A percentile compares a stretch with the other conserved stretches of the same genome.
Evolutionary conservation across 1,139 yeast genomes (phyloP).

Genomic region (Magnusiomyces paraingens): DNA sequence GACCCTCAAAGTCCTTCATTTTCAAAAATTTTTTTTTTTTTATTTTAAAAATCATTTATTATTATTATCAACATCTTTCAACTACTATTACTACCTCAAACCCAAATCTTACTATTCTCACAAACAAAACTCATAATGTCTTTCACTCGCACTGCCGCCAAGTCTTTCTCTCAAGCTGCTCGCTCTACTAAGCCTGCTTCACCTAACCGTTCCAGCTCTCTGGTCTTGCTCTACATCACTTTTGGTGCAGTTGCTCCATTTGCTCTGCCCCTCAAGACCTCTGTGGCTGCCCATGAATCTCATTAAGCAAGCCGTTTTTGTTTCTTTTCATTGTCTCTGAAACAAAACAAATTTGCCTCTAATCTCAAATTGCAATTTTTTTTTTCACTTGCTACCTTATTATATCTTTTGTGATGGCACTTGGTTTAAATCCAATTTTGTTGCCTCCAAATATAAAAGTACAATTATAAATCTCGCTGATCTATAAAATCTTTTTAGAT

Average conservation of each 20-base stretch:
- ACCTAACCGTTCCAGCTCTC: constrained; percentile 8
- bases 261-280: constrained; percentile 15
- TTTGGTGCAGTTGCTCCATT: constrained; percentile 15
- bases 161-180: constrained; percentile 7
- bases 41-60: neutral
- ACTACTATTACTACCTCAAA: neutral
- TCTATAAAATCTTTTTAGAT: neutral
- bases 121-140: neutral
- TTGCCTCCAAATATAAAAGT: neutral
- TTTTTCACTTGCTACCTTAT: too few species aligned
- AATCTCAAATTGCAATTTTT: too few species aligned
- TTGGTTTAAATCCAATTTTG: neutral
- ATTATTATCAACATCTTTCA: neutral
- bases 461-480: neutral
- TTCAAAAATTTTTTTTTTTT: neutral
- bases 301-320: neutral
- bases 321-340: neutral
- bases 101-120: neutral
- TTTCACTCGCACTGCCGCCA: constrained; percentile 6
- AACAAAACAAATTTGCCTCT: too few species aligned
- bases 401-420: neutral
- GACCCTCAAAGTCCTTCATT: neutral
- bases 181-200: constrained; percentile 2
- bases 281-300: constrained; percentile 2
- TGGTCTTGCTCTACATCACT: constrained; percentile 15